phyloP scores from a whole-genome alignment of 2,329 filamentous ascomycete species.

The Penicillium oxalicum region DNA sequence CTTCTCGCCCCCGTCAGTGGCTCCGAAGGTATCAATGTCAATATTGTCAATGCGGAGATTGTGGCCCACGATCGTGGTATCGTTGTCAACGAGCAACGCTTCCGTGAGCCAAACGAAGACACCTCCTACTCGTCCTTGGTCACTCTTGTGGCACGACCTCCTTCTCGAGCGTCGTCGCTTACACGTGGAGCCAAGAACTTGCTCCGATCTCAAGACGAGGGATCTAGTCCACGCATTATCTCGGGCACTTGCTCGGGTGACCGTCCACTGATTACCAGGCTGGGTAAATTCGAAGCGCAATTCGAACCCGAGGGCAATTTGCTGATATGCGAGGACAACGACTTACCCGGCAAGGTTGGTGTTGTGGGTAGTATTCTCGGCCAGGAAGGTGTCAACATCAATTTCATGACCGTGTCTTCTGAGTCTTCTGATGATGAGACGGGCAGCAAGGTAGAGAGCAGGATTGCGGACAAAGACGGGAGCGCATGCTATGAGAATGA shows the following conservation, averaged over 20 bases:
- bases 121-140: slow-evolving; percentile 63
- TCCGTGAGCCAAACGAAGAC: slow-evolving; percentile 54
- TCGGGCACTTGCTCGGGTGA: slow-evolving; percentile 36
- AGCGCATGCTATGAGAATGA: not conserved
- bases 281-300: slow-evolving; percentile 67
- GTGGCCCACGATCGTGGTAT: slow-evolving; percentile 73
- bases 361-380: slow-evolving; percentile 68
- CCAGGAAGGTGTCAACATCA: slow-evolving; percentile 66
- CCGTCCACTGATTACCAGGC: slow-evolving; percentile 58
- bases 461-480: slow-evolving; percentile 4
- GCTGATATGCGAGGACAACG: slow-evolving; percentile 75
- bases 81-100: slow-evolving; percentile 67
- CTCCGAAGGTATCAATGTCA: slow-evolving; percentile 62
- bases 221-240: slow-evolving; percentile 48
- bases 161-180: slow-evolving; percentile 30
- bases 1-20: slow-evolving; percentile 64
- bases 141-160: slow-evolving; percentile 55
- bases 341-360: slow-evolving; percentile 76
- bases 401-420: slow-evolving; percentile 68
- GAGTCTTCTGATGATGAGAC: slow-evolving; percentile 19
- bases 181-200: slow-evolving; percentile 25
- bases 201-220: not conserved
- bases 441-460: not conserved
- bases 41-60: slow-evolving; percentile 74
- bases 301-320: slow-evolving; percentile 69